phyloP scores from a whole-genome alignment of 1,284 basidiomycete genomes.

The Exobasidium rhododendri region DNA sequence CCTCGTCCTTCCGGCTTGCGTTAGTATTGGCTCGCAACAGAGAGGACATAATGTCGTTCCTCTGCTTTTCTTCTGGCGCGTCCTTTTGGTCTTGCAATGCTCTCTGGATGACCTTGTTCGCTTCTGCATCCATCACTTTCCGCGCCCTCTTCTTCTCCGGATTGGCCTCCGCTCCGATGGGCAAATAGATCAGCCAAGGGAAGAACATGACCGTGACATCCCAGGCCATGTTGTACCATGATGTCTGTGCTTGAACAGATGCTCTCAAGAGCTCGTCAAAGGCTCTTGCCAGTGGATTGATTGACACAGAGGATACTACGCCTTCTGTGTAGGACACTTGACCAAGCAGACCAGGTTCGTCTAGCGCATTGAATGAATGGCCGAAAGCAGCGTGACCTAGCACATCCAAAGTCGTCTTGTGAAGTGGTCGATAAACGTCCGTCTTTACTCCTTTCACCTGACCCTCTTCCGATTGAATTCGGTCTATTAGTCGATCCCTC shows the following conservation, averaged over 20 bases:
- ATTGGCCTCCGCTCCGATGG: background rate
- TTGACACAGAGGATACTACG: constrained; percentile 64
- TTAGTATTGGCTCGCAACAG: constrained; percentile 9
- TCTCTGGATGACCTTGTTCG: constrained; percentile 5
- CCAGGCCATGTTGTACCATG: background rate
- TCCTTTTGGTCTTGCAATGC: constrained; percentile 3
- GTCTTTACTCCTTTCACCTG: constrained; percentile 1
- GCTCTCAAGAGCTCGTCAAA: constrained; percentile 13
- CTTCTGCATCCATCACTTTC: constrained; percentile 4
- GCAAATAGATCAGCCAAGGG: constrained; percentile 2
- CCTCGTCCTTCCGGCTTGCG: background rate
- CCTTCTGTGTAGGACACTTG: constrained; percentile 60
- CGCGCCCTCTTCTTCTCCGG: constrained; percentile 10
- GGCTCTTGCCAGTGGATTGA: constrained; percentile 13
- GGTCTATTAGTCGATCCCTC: background rate
- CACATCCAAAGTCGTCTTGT: constrained; percentile 21
- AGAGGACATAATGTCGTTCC: constrained; percentile 6
- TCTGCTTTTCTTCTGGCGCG: background rate
- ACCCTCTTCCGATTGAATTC: background rate
- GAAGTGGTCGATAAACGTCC: constrained; percentile 14
- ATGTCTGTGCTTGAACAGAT: background rate
- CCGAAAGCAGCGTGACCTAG: constrained; percentile 24
- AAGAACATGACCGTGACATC: constrained; percentile 16
- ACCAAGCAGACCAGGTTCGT: constrained; percentile 11
- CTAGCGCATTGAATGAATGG: constrained; percentile 18